Base-by-base conservation (phyloP, 1,284 basidiomycete genomes). In the Microbotryomycetes sp. region DNA sequence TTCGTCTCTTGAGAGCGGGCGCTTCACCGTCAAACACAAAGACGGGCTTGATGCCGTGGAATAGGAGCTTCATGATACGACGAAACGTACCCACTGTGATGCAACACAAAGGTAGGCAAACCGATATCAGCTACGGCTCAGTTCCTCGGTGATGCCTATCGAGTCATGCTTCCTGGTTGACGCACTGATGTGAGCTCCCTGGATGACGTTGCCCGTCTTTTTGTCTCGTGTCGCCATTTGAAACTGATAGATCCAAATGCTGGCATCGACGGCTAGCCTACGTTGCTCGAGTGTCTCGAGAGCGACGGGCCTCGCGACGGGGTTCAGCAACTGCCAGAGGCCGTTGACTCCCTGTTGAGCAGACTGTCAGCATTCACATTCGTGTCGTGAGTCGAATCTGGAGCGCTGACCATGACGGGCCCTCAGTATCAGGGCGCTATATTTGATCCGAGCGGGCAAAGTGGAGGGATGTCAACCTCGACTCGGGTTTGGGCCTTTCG, bases 231-330 rank as follows among this genome's bases (percentile, higher is more conserved):
- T 97, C 2, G 96, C 97, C 45, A 93, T 93, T 78, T 96, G 92
- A 73, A 97, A 97, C 78, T 97, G 87, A 72, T 99, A 98, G 64
- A 99, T 86, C 96, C 96, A 99, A 70, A 99, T 97, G 67, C 92
- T 97, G 3, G 92, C 97, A 78, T 99, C 96, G 67, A 99, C 97
- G 0, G 92, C 92, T 78, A 97, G 83, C 4, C 84, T 79, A 75
- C 92, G 92, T 28, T 90, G 89, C 72, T 92, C 91, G 75, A 93
- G 82, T 1, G 87, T 91, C 77, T 97, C 92, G 58, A 96, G 80
- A 74, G 89, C 92, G 74, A 68, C 48, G 25, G 59, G 92, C 88
- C 69, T 91, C 81, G 90, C 91, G 48, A 93, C 90, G 12, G 92
- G 92, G 23, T 83, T 83, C 60, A 97, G 79, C n/a, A 97, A 83